A percentile compares a stretch with the other conserved stretches of the same genome.
Conservation (phyloP, 768 basidiomycete genomes). For the Collybia nuda region DNA sequence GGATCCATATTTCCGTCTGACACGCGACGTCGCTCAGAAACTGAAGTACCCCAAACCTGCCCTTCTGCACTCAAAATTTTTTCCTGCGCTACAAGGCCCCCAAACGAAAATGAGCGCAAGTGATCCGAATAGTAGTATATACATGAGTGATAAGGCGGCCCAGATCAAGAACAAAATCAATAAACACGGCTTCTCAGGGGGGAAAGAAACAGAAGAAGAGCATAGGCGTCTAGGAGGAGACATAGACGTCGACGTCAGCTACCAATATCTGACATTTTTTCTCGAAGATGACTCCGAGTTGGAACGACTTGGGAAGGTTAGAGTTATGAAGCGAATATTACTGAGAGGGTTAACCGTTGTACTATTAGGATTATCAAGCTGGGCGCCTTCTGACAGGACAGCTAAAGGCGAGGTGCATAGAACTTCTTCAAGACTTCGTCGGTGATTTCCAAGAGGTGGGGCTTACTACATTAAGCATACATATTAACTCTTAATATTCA, state of each 20-base stretch:
- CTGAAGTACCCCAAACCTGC: slow-evolving; percentile 96
- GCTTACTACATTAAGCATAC: neutral
- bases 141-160: slow-evolving; percentile 88
- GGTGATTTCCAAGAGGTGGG: slow-evolving; percentile 77
- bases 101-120: slow-evolving; percentile 99
- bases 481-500: slow-evolving; percentile 6
- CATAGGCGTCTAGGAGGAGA: slow-evolving; percentile 87
- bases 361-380: slow-evolving; percentile 81
- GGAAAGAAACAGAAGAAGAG: slow-evolving; percentile 93
- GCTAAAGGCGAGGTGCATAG: slow-evolving; percentile 87
- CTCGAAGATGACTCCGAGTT: slow-evolving; percentile 93
- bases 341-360: neutral
- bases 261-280: slow-evolving; percentile 95
- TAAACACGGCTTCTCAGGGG: slow-evolving; percentile 94
- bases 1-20: slow-evolving; percentile 96
- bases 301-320: slow-evolving; percentile 70
- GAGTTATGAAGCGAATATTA: slow-evolving; percentile 15
- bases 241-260: slow-evolving; percentile 93
- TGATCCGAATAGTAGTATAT: slow-evolving; percentile 89
- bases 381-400: slow-evolving; percentile 88
- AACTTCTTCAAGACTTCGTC: slow-evolving; percentile 79
- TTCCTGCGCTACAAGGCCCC: slow-evolving; percentile 96
- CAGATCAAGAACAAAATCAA: slow-evolving; percentile 99
- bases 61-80: slow-evolving; percentile 94
- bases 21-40: slow-evolving; percentile 91